These are phyloP conservation scores for Daldinia loculata DNA, from an alignment of 495 filamentous ascomycete genomes.

Conservation along the genomic window DNA sequence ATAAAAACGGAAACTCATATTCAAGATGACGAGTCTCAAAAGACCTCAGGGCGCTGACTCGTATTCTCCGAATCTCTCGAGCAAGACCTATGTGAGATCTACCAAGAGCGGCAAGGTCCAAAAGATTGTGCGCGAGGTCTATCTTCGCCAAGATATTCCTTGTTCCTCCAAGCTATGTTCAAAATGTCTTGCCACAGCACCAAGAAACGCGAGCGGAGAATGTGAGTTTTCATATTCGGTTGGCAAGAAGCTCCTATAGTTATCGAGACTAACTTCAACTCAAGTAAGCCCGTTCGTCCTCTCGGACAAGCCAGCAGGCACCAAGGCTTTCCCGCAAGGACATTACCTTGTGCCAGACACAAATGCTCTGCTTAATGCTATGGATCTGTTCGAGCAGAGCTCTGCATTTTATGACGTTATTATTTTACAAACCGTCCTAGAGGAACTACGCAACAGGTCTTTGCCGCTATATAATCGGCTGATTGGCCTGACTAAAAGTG, in stretches of 20 bases:
- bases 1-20: not conserved
- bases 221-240: conserved; percentile 56
- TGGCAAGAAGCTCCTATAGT: not conserved
- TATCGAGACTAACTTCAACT: conserved; percentile 37
- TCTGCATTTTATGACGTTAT: conserved; percentile 94
- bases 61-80: conserved; percentile 78
- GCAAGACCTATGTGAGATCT: conserved; percentile 92
- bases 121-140: conserved; percentile 97
- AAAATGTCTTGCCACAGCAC: conserved; percentile 72
- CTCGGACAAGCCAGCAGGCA: conserved; percentile 84
- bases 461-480: conserved; percentile 94
- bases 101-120: conserved; percentile 95
- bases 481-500: conserved; percentile 86
- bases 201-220: conserved; percentile 78
- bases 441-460: conserved; percentile 93
- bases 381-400: conserved; percentile 94
- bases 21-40: conserved; percentile 88
- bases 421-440: conserved; percentile 92
- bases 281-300: conserved; percentile 83
- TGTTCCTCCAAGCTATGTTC: conserved; percentile 93
- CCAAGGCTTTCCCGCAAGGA: conserved; percentile 79
- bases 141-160: conserved; percentile 94
- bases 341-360: conserved; percentile 97
- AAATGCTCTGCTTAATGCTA: conserved; percentile 92
- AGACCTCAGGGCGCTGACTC: conserved; percentile 73